These are phyloP conservation scores for Solanum hybrid DNA, from an alignment of 305 asterid genomes.

Conservation along the genomic window DNA sequence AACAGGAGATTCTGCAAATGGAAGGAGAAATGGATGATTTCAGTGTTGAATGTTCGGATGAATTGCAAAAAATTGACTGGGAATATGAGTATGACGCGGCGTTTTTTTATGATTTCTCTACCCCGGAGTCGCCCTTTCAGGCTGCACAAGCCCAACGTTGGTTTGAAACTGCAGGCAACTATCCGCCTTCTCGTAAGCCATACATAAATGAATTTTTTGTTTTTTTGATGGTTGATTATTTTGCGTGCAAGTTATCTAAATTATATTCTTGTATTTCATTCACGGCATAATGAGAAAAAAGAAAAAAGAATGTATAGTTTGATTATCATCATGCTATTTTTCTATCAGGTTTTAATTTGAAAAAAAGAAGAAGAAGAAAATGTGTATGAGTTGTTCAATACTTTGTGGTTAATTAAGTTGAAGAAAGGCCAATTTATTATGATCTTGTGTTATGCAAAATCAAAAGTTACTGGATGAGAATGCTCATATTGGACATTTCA, in stretches of 20 bases:
- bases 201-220: not conserved
- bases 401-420: not conserved
- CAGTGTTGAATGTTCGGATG: not conserved
- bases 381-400: not conserved
- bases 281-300: not conserved
- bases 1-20: not conserved
- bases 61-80: not conserved
- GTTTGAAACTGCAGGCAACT: constrained; percentile 5
- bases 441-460: not conserved
- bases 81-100: constrained; percentile 2
- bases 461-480: not conserved
- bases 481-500: not conserved
- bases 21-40: not conserved
- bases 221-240: not conserved
- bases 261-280: not conserved
- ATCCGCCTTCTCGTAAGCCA: constrained; percentile 9
- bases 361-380: not conserved
- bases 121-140: not conserved
- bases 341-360: not conserved
- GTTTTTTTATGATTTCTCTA: not conserved
- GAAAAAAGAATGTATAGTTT: not conserved
- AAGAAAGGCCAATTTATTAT: not conserved
- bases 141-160: not conserved
- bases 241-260: not conserved
- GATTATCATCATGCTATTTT: not conserved